Conservation (phyloP, 2,329 filamentous ascomycete species). For the Hypoxylon sp. region DNA sequence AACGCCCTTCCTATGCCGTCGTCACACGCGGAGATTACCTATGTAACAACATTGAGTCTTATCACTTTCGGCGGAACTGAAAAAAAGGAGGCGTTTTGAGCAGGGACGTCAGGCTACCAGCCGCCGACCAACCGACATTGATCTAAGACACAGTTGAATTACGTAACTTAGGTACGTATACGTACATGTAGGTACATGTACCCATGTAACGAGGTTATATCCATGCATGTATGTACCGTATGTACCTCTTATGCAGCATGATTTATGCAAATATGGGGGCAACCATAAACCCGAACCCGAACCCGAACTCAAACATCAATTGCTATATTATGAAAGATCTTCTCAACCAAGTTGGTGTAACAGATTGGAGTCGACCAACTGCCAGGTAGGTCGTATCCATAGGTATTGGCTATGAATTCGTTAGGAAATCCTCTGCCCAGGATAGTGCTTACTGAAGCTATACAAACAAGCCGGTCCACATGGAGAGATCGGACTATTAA, state of each 20-base stretch:
- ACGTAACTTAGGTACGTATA: background rate
- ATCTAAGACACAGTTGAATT: background rate
- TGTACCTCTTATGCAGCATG: background rate
- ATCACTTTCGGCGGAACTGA: slow-evolving; percentile 3
- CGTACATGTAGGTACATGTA: background rate
- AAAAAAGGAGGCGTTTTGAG: slow-evolving; percentile 16
- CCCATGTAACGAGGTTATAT: too few relatives aligned
- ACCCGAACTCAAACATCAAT: background rate
- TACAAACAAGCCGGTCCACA: slow-evolving; percentile 12
- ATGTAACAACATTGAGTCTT: background rate
- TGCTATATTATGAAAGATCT: background rate
- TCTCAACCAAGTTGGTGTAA: background rate
- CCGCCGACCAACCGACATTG: background rate
- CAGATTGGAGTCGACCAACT: background rate
- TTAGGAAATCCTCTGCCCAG: slow-evolving; percentile 5
- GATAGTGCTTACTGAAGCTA: slow-evolving; percentile 10
- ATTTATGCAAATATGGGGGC: background rate
- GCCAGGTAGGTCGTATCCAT: background rate
- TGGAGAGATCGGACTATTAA: slow-evolving; percentile 32
- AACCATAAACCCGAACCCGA: background rate
- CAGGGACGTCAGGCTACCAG: background rate
- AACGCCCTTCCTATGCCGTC: slow-evolving; percentile 11
- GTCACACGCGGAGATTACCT: background rate
- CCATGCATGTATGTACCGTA: too few relatives aligned
- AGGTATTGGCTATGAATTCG: slow-evolving; percentile 12